Base-by-base conservation (phyloP, 768 basidiomycete species). In the Mycena alexandri region DNA sequence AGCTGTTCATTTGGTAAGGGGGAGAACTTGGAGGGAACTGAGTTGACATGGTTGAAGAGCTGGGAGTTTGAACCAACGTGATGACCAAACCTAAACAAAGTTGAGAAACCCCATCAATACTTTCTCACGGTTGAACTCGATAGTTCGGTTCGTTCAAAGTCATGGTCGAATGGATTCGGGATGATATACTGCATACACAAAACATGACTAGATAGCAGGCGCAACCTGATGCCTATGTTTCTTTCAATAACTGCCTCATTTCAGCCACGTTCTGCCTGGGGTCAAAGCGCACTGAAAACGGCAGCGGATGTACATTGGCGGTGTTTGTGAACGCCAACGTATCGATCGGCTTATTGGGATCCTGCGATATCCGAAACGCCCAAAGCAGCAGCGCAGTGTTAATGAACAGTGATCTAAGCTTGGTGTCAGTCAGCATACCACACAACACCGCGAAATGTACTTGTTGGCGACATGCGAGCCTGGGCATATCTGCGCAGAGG, bases 381-480 rank as follows among this genome's bases (percentile, higher is more conserved):
- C 90, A 92, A 38, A 90, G 75, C 2, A 89, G 77, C 16, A 90
- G 81, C 0, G 89, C 89, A 0, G 87, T 84, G 63, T 89, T 92
- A 68, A 92, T 80, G 71, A 89, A 90, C 3, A 92, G 76, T 9
- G 90, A 92, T 6, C 89, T 85, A 60, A n/a, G 65, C 21, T 9
- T 12, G 11, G 10, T 33, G 58, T 55, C 22, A 57, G 12, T 4
- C 3, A 44, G 41, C 38, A 38, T 29, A 3, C 29, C 25, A 11
- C 25, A 36, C 24, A 13, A 44, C 14, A 21, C 14, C 0, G 75
- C 77, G 72, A 68, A 80, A 25, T 83, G 76, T 75, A 62, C 71
- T 65, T 69, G 44, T 78, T 80, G 9, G 85, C 90, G 36, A 92
- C 85, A 73, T 90, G 84, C 71, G 87, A 85, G 0, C 90, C 90